These are phyloP conservation scores for Pseudovirgaria hyperparasitica DNA, from an alignment of 2,329 filamentous ascomycete genomes.

Conservation along the genomic window DNA sequence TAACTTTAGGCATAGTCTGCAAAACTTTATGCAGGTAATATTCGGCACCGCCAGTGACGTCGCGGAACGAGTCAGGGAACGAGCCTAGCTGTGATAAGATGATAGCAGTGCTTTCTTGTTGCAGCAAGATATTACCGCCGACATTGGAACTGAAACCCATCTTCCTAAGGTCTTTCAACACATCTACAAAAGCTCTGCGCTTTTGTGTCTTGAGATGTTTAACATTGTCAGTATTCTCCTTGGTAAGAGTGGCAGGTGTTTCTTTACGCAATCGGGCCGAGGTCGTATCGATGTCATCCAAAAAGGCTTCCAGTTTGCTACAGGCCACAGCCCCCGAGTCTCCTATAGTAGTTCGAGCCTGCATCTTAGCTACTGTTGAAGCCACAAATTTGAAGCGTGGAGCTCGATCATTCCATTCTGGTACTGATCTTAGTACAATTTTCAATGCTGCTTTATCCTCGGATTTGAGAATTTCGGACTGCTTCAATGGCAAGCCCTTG, in stretches of 20 bases:
- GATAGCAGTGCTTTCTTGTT: constrained; percentile 45
- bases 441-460: constrained; percentile 5
- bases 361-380: constrained; percentile 64
- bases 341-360: constrained; percentile 43
- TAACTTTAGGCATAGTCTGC: constrained; percentile 56
- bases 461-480: too few relatives aligned
- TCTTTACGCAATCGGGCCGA: constrained; percentile 68
- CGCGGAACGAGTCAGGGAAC: constrained; percentile 2
- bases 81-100: constrained; percentile 1
- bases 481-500: too few relatives aligned
- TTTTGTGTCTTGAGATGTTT: constrained; percentile 89
- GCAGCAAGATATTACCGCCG: constrained; percentile 56
- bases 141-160: constrained; percentile 88
- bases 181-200: constrained; percentile 79
- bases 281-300: constrained; percentile 53
- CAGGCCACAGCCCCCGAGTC: constrained; percentile 43
- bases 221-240: constrained; percentile 72
- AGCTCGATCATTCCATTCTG: constrained; percentile 32
- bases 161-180: constrained; percentile 63
- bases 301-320: constrained; percentile 51
- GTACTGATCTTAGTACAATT: constrained; percentile 12
- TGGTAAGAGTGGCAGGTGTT: constrained; percentile 67
- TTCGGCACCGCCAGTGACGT: constrained; percentile 37
- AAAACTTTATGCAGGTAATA: constrained; percentile 70
- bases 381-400: constrained; percentile 57